phyloP scores from a whole-genome alignment of 2,329 filamentous ascomycete genomes.

The Cadophora malorum region DNA sequence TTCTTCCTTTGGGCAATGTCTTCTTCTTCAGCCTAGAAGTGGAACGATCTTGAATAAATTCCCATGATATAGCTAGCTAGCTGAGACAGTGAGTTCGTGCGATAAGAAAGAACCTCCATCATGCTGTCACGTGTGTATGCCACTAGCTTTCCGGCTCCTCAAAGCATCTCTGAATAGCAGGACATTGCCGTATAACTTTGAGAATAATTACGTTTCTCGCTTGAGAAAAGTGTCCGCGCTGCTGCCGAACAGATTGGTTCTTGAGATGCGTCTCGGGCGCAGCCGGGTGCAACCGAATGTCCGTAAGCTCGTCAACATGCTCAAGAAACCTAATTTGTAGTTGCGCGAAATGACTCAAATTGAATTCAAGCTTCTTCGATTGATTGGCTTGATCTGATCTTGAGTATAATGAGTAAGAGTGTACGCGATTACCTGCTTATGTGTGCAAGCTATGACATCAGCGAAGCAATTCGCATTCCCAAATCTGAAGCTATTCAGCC shows the following conservation, averaged over 20 bases:
- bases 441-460: conserved; percentile 9
- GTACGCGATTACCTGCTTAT: background rate
- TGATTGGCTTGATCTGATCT: background rate
- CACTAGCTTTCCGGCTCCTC: background rate
- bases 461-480: background rate
- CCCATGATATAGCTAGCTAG: background rate
- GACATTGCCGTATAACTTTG: background rate
- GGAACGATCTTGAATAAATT: background rate
- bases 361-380: no score
- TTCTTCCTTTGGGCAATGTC: background rate
- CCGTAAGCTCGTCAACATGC: background rate
- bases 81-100: background rate
- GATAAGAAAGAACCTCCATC: background rate
- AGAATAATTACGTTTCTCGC: background rate
- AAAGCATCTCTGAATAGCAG: background rate
- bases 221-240: background rate
- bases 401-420: conserved; percentile 2
- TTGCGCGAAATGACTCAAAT: background rate
- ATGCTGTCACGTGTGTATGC: background rate
- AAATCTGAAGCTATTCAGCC: background rate
- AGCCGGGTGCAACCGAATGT: background rate
- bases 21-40: background rate
- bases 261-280: background rate
- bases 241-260: background rate
- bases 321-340: background rate